phyloP scores from a whole-genome alignment of 2,329 filamentous ascomycete species.

The Nemania diffusa region DNA sequence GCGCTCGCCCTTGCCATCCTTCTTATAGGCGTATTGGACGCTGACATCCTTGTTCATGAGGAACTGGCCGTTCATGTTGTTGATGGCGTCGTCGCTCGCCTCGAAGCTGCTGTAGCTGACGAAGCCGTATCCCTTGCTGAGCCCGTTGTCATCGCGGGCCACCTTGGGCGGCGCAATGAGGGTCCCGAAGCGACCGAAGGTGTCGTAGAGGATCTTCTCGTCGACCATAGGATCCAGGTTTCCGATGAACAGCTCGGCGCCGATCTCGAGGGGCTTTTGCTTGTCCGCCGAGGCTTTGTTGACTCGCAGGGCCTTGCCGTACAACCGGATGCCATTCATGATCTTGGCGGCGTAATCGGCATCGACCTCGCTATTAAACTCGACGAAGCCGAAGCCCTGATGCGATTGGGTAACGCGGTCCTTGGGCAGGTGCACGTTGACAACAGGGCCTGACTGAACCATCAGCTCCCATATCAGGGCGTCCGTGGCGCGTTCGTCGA shows the following conservation, averaged over 20 bases:
- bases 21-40: conserved; percentile 99
- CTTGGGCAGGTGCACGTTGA: conserved; percentile 98
- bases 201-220: conserved; percentile 96
- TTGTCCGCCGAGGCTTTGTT: conserved; percentile 95
- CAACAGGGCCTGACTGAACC: conserved; percentile 96
- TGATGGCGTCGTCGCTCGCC: conserved; percentile 88
- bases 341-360: conserved; percentile 96
- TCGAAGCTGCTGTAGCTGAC: conserved; percentile 94
- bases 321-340: conserved; percentile 94
- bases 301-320: conserved; percentile 93
- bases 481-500: conserved; percentile 94
- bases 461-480: conserved; percentile 96
- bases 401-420: conserved; percentile 97
- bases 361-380: conserved; percentile 94
- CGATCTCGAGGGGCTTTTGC: conserved; percentile 91
- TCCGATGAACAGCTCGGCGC: conserved; percentile 95
- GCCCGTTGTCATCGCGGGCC: conserved; percentile 86
- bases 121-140: conserved; percentile 96
- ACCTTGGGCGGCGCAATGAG: conserved; percentile 89
- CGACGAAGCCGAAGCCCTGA: conserved; percentile 98
- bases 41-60: conserved; percentile 96
- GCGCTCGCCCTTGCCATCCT: conserved; percentile 95
- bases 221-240: conserved; percentile 95
- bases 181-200: conserved; percentile 88
- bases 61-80: conserved; percentile 95